These are phyloP conservation scores for Penicillium coprophilum DNA, from an alignment of 495 filamentous ascomycete species.

Conservation along the genomic window DNA sequence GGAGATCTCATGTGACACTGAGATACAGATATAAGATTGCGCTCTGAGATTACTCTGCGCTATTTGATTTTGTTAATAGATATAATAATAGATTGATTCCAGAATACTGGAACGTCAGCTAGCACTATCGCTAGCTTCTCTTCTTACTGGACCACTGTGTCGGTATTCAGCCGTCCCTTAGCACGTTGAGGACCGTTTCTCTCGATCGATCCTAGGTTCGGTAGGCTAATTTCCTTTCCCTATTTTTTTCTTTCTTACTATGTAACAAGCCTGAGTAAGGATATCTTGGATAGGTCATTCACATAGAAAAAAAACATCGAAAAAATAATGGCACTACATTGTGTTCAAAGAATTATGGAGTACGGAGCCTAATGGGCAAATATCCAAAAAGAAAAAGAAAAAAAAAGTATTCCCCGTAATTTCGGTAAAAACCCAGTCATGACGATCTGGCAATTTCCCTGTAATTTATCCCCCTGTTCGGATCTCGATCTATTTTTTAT, in stretches of 20 bases:
- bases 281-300: not conserved
- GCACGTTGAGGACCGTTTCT: slow-evolving; percentile 9
- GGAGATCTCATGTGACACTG: slow-evolving; percentile 15
- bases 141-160: not conserved
- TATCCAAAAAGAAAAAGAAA: no score
- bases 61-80: not conserved
- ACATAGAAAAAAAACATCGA: no score
- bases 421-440: slow-evolving; percentile 31
- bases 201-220: slow-evolving; percentile 27
- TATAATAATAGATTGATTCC: slow-evolving; percentile 4
- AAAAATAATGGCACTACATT: no score
- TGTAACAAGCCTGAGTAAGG: not conserved
- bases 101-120: not conserved
- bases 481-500: slow-evolving; percentile 30
- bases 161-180: slow-evolving; percentile 3
- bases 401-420: slow-evolving; percentile 44
- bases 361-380: no score
- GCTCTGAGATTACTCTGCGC: not conserved
- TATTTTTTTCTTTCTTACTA: not conserved
- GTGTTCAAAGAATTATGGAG: no score
- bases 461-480: slow-evolving; percentile 37
- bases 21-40: no score
- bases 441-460: slow-evolving; percentile 24
- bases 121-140: not conserved
- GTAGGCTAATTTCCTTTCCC: slow-evolving; percentile 23